Evolutionary conservation across 2,329 filamentous ascomycete species (phyloP).

Genomic region (Biscogniauxia marginata): DNA sequence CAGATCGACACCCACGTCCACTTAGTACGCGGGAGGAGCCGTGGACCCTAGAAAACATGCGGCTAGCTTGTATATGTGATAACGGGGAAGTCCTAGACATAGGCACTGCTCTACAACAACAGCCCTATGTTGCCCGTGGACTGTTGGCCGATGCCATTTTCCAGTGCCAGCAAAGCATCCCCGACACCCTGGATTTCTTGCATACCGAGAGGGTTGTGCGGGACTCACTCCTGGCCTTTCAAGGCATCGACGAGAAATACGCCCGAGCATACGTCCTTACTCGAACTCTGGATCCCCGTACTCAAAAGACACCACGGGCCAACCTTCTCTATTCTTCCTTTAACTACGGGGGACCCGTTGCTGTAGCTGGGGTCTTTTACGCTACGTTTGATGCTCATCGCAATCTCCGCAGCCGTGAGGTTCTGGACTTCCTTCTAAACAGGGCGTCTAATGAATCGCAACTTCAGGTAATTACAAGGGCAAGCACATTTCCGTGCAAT

Average conservation of each 20-base stretch:
- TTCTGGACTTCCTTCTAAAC: conserved; percentile 6
- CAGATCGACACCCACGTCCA: too few relatives aligned
- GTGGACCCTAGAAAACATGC: too few relatives aligned
- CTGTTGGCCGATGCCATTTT: conserved; percentile 5
- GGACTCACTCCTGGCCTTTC: conserved; percentile 3
- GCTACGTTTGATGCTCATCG: conserved; percentile 8
- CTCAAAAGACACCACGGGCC: neutral
- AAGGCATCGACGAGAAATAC: conserved; percentile 5
- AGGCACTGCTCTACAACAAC: neutral
- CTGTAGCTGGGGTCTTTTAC: conserved; percentile 5
- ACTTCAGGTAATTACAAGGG: conserved; percentile 2
- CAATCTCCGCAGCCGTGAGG: conserved; percentile 6
- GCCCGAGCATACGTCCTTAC: conserved; percentile 3
- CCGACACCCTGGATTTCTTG: conserved; percentile 6
- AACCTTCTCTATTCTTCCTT: conserved; percentile 4
- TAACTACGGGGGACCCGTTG: conserved; percentile 3
- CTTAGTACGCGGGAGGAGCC: too few relatives aligned
- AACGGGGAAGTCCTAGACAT: conserved; percentile 5
- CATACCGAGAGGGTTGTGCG: conserved; percentile 5
- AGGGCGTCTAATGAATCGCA: conserved; percentile 4
- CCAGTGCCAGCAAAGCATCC: conserved; percentile 5
- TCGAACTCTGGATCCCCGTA: conserved; percentile 2
- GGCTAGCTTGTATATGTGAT: conserved; percentile 2
- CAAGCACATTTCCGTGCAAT: conserved; percentile 6
- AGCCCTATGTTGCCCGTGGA: conserved; percentile 5